Conservation (phyloP, 2,329 filamentous ascomycete genomes). For the Colletotrichum sublineola region DNA sequence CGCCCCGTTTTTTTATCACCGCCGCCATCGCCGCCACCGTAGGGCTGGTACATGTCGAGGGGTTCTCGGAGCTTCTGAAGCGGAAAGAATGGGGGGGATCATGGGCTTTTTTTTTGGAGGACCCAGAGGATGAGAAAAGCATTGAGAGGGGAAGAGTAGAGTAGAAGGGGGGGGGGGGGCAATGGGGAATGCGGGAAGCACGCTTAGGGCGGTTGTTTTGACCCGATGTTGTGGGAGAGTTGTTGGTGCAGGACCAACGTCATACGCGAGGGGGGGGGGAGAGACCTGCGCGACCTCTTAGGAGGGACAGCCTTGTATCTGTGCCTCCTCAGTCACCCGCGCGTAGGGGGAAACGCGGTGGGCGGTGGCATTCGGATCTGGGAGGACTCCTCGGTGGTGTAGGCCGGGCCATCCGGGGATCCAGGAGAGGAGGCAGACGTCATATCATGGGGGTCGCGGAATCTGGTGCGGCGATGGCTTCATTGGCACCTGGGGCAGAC, state of each 20-base stretch:
- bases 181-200: background rate
- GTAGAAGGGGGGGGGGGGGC: background rate
- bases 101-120: background rate
- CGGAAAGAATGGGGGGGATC: background rate
- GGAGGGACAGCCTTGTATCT: too few relatives aligned
- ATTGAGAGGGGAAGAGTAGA: background rate
- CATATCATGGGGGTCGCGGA: background rate
- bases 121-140: background rate
- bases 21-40: slow-evolving; percentile 12
- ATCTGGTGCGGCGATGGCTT: background rate
- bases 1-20: background rate
- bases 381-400: background rate
- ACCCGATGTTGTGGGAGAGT: slow-evolving; percentile 2
- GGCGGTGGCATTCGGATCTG: background rate
- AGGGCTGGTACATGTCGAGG: slow-evolving; percentile 19
- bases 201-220: background rate
- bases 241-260: background rate
- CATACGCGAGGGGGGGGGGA: background rate
- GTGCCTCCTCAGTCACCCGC: too few relatives aligned
- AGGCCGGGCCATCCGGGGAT: background rate
- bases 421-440: background rate
- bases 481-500: background rate
- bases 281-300: too few relatives aligned
- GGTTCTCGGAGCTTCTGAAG: slow-evolving; percentile 17
- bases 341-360: background rate